A percentile compares a stretch with the other conserved stretches of the same genome.
Evolutionary conservation across 2,329 filamentous ascomycete species (phyloP).

Genomic region (Fusarium gaditjirri): DNA sequence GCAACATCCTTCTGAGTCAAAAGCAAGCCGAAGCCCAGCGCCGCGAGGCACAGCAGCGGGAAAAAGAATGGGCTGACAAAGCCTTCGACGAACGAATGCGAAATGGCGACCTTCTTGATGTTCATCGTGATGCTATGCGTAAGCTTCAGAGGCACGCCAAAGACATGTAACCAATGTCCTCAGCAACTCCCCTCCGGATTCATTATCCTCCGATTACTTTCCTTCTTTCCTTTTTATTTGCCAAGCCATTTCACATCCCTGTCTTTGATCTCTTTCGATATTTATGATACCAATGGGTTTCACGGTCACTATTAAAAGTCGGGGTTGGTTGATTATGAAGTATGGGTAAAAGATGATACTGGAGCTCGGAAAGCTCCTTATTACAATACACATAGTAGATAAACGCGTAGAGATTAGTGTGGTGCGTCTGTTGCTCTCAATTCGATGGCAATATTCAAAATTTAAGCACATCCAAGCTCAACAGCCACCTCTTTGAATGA

Average conservation of each 20-base stretch:
- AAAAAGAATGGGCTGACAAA: constrained; percentile 68
- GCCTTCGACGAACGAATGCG: constrained; percentile 81
- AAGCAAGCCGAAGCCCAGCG: constrained; percentile 70
- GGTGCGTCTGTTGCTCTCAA: constrained; percentile 21
- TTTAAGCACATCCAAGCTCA: neutral
- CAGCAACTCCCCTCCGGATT: neutral
- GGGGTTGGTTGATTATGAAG: constrained; percentile 22
- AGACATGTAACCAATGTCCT: constrained; percentile 34
- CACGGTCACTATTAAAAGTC: constrained; percentile 24
- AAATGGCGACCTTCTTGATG: constrained; percentile 76
- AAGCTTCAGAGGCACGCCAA: constrained; percentile 73
- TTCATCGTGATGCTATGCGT: constrained; percentile 82
- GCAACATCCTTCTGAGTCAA: constrained; percentile 68
- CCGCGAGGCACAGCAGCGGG: constrained; percentile 66
- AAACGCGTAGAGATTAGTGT: neutral
- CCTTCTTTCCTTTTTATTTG: constrained; percentile 10
- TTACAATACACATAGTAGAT: constrained; percentile 29
- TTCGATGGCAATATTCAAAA: constrained; percentile 14
- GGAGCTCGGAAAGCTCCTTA: constrained; percentile 11
- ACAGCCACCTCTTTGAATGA: neutral
- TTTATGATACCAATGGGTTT: constrained; percentile 45
- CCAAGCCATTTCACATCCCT: constrained; percentile 23
- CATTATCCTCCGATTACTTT: neutral
- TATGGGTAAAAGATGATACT: constrained; percentile 29
- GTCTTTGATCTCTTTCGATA: constrained; percentile 28